phyloP scores from a whole-genome alignment of 192 early-diverging fungal species.

The Diversispora epigaea region DNA sequence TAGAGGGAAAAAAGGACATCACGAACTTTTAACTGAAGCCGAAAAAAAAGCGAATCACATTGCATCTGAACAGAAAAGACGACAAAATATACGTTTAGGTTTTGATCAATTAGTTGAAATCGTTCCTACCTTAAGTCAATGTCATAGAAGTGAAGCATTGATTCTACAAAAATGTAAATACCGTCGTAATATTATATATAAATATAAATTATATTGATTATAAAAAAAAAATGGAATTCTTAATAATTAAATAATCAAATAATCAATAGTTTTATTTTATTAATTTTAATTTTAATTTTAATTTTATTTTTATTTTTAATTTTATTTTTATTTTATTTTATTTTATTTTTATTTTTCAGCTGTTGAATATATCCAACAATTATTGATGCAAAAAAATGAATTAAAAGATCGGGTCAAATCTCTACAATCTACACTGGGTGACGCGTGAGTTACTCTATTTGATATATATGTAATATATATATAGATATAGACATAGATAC shows the following conservation, averaged over 20 bases:
- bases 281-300: background rate
- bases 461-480: background rate
- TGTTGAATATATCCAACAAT: constrained; percentile 73
- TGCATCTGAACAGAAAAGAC: constrained; percentile 89
- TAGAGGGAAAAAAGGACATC: constrained; percentile 44
- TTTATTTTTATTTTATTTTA: background rate
- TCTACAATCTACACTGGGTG: constrained; percentile 50
- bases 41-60: constrained; percentile 95
- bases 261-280: background rate
- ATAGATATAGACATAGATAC: no score
- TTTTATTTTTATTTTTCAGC: constrained; percentile 39
- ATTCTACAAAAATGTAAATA: constrained; percentile 85
- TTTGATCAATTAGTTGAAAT: constrained; percentile 88
- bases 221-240: no score
- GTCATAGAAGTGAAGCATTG: constrained; percentile 80
- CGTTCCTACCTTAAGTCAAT: constrained; percentile 78
- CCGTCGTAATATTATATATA: no score
- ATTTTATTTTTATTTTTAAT: background rate
- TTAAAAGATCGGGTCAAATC: constrained; percentile 53
- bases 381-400: constrained; percentile 62
- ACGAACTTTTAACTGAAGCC: constrained; percentile 82
- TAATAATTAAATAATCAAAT: no score
- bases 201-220: no score
- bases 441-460: constrained; percentile 40
- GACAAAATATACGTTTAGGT: constrained; percentile 86